Evolutionary conservation across 495 filamentous ascomycete species (phyloP), one percentile per base, ranked within the genome.

Genomic region (Chlorociboria aeruginascens): DNA sequence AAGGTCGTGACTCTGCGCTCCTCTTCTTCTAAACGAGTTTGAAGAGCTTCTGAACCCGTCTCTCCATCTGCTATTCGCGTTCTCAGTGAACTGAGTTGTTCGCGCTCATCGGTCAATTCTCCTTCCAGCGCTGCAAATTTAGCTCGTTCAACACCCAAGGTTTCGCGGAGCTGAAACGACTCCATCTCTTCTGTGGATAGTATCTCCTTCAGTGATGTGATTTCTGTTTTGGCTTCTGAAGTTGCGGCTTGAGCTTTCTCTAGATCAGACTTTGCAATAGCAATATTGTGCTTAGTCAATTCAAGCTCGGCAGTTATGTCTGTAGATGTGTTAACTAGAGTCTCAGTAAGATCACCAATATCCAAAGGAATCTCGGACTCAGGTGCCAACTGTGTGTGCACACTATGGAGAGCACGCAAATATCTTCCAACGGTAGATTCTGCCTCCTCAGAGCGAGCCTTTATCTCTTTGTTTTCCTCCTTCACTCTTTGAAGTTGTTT

Each of bases 11-110:
- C 69, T 57, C 74, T 80, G 17, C 63, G 66, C 54, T 90, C 84
- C 58, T 83, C 78, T 43, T 86, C 80, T 12, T 76, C 76, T 40
- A 92, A 64, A 32, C 77, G 73, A 59, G 81, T 78, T 35, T 79
- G 78, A 43, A 94, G 64, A 12, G 76, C 81, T 61, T 89, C 84
- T 7, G 83, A 85, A 17, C 84, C 85, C 7, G 78, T 87, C 58
- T 89, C 85, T 31, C 85, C 87, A 35, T 84, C 81, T 6, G 81
- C 73, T 58, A 92, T 77, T 61, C 79, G 80, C 11, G 66, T 66
- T 46, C 83, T 76, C 29, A 94, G 68, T 12, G 76, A 65, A 35
- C 68, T 70, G 20, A 90, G 69, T 49, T 84, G 79, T 8, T 70
- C 65, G 25, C 80, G 78, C 43, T 83, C 78, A 31, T 83, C 74